Evolutionary conservation across 73 alveolate genomes (phyloP), one percentile per base, ranked within the genome.

Genomic region (Paramecium biaurelia): DNA sequence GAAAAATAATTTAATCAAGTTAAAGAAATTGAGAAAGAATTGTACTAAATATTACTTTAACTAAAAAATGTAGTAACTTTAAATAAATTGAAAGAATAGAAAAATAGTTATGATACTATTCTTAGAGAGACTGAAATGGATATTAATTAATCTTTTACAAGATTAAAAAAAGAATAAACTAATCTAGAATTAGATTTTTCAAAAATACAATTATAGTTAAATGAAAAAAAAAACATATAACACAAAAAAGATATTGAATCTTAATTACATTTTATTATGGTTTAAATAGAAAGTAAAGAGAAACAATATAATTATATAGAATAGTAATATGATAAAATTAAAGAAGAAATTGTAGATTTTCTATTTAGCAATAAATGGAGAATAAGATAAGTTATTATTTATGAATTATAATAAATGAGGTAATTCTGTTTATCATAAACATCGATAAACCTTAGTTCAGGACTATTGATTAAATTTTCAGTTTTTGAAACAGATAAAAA

Each of bases 401-500:
- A 74, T 18, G 32, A 35, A 35, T 35, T 74, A 37, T 37, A 30
- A 35, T 35, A 38, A 38, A 38, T 74, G 56, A 28, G 15, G 34
- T 21, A 74, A 9, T 21, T 10, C 7, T 74, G 87, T 43, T 74
- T 32, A 18, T 35, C 35, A 9, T 4, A 74, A 74, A 43, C 35
- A 4, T 9, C 37, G 0, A 24, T 30, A 3, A 74, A 32, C 21
- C 5, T 38, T 4, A 35, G 41, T 35, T 15, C 26, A 15, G 57
- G 67, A 2, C 58, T 35, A 0, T 21, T 74, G n/a, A 9, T 74
- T 12, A 74, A 74, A 74, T 74, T 74, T 11, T 30, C 32, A 11
- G 32, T 74, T 35, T 35, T 74, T 21, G 87, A 74, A 74, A 74
- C 87, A 0, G 68, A 74, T 38, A 74, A 74, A 15, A 74, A 43